Evolutionary conservation across 2,329 filamentous ascomycete species (phyloP), one percentile per base, ranked within the genome.

Genomic region (Apiospora phragmitis): DNA sequence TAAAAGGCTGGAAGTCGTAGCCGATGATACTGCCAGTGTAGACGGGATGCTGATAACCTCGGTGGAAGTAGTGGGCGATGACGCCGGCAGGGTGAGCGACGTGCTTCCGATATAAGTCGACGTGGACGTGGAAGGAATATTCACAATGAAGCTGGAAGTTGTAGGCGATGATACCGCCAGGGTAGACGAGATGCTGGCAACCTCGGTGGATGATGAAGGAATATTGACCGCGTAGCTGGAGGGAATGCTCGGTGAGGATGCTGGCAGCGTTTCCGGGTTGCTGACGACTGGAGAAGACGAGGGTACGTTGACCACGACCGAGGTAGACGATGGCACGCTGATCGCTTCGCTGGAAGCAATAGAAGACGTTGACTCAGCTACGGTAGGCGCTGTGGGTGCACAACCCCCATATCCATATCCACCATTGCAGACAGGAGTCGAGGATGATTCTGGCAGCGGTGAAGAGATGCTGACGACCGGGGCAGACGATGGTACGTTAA

Each of bases 141-240:
- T 51, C 49, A 51, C 49, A 3, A 24, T 7, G 18, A 18, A 18
- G 51, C 18, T 47, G 45, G 45, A n/a, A n/a, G 45, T 47, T 7
- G 29, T 59, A 35, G 51, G 18, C 2, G 29, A 59, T 18, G 51
- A 59, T 18, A 26, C 29, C 7, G 29, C 26, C 29, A 35, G 29
- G 51, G 29, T 59, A 21, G 51, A 35, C 1, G 51, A 35, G 18
- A 32, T 35, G 51, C 51, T 59, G 26, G 11, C 9, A 59, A 38
- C 21, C 32, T 69, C 7, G n/a, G 26, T 65, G n/a, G 68, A 47
- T 6, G 59, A 66, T 9, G 71, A 68, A 35, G 55, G 55, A 12
- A 32, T 38, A 32, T 3, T 38, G 32, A 18, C 32, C 32, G 29
- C 55, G 4, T 38, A 38, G 32, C 55, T 62, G 21, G 55, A 35